Conservation (phyloP, 768 basidiomycete species). For the Suillus ampliporus region DNA sequence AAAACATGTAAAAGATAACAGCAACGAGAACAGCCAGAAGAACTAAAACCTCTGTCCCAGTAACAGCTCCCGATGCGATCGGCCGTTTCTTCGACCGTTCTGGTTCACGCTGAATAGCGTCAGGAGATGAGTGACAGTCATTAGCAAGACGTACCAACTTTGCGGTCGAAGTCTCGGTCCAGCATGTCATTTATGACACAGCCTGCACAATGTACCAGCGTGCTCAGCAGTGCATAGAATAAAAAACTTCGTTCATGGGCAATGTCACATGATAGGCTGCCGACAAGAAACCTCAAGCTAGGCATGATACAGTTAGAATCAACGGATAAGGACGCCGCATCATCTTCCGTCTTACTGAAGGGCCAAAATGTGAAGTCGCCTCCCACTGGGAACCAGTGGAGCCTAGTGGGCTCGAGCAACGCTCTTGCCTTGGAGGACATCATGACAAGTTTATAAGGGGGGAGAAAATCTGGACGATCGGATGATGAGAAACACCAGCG, state of each 20-base stretch:
- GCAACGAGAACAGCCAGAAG: not conserved
- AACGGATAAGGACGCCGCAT: not conserved
- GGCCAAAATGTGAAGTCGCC: not conserved
- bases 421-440: not conserved
- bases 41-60: not conserved
- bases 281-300: not conserved
- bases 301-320: not conserved
- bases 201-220: not conserved
- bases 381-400: not conserved
- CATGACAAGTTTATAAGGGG: not conserved
- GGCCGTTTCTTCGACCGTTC: not conserved
- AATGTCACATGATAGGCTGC: not conserved
- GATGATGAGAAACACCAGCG: not conserved
- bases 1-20: no score
- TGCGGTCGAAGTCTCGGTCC: not conserved
- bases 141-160: not conserved
- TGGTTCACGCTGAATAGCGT: not conserved
- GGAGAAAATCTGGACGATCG: not conserved
- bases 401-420: not conserved
- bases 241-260: not conserved
- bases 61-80: not conserved
- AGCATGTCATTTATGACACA: slow-evolving; percentile 2
- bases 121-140: not conserved
- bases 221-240: not conserved
- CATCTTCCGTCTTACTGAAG: not conserved